Evolutionary conservation across 2,329 filamentous ascomycete genomes (phyloP), one percentile per base, ranked within the genome.

Genomic region (Calonectria honghensis): DNA sequence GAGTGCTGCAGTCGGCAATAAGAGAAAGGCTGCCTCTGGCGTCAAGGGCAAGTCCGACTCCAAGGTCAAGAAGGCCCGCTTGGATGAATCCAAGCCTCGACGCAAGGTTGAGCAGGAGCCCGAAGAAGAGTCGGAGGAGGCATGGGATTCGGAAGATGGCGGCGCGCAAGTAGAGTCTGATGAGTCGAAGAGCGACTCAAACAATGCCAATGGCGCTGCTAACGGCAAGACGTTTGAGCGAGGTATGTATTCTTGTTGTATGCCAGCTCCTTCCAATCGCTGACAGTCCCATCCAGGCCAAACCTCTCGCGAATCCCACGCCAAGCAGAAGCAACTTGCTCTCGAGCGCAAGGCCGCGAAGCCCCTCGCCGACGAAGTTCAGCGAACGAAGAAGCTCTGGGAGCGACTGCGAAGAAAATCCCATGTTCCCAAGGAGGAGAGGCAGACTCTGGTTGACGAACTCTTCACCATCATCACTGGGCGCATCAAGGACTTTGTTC

Each of bases 351-450:
- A 96, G 89, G 93, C 95, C 48, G 93, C 94, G 54, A 98, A 98
- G 87, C 97, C 97, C 31, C 93, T 98, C 79, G 96, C 96, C 82
- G 96, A 98, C 84, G 92, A 94, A 82, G 93, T 98, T 78, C 91
- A 93, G 76, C 93, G 96, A 76, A 94, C 95, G 69, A 99, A 99
- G 90, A 98, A 98, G 88, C 91, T 99, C 68, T 99, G 97, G 97
- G 97, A 99, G 88, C 92, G 94, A 75, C 87, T 99, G 83, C 94
- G 97, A 78, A 90, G 95, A 80, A 98, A 98, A 87, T 98, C 96
- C 3, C 95, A 98, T 81, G 95, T 99, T 1, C 94, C 96, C 51
- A 93, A 94, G 81, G 95, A 97, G 50, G 96, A 99, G 88, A 92
- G 97, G 76, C 94, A 96, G 85, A 90, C 94, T 83, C 91, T 99